phyloP scores from a whole-genome alignment of 306 rosid genomes.

The Senna tora region DNA sequence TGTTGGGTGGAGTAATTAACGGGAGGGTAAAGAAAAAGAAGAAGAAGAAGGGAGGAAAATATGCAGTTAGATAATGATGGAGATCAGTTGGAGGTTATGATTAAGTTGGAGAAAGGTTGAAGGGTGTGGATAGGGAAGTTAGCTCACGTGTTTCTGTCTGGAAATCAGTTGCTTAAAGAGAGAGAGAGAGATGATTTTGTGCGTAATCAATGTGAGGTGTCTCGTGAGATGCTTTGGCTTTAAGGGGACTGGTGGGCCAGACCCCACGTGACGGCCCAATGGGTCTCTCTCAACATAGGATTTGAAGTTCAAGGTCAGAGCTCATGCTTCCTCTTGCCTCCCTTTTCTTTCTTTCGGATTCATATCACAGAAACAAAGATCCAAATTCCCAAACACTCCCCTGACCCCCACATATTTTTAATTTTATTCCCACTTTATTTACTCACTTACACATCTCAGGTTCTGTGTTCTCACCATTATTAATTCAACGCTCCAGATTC shows the following conservation, averaged over 20 bases:
- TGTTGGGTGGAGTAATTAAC: background rate
- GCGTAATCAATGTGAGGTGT: slow-evolving; percentile 37
- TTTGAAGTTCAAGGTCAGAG: slow-evolving; percentile 51
- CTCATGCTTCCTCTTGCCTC: background rate
- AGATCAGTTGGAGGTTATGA: slow-evolving; percentile 48
- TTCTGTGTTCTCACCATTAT: slow-evolving; percentile 2
- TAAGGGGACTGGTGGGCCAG: slow-evolving; percentile 64
- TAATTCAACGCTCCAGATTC: slow-evolving; percentile 31
- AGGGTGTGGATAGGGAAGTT: slow-evolving; percentile 69
- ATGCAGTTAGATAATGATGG: slow-evolving; percentile 37
- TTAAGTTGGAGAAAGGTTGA: slow-evolving; percentile 50
- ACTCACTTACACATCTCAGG: background rate
- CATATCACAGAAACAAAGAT: no score
- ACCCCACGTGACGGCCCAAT: slow-evolving; percentile 85
- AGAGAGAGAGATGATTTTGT: slow-evolving; percentile 29
- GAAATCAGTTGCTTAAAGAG: slow-evolving; percentile 54
- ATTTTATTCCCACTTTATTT: slow-evolving; percentile 14
- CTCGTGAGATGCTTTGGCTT: slow-evolving; percentile 67
- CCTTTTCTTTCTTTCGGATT: background rate
- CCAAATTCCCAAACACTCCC: background rate
- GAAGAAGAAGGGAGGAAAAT: background rate
- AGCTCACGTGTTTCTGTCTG: slow-evolving; percentile 86
- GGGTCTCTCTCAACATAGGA: slow-evolving; percentile 58
- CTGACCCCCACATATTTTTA: background rate
- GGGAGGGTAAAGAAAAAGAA: background rate